Conservation (phyloP, 768 basidiomycete species). For the Tulasnella calospora region DNA sequence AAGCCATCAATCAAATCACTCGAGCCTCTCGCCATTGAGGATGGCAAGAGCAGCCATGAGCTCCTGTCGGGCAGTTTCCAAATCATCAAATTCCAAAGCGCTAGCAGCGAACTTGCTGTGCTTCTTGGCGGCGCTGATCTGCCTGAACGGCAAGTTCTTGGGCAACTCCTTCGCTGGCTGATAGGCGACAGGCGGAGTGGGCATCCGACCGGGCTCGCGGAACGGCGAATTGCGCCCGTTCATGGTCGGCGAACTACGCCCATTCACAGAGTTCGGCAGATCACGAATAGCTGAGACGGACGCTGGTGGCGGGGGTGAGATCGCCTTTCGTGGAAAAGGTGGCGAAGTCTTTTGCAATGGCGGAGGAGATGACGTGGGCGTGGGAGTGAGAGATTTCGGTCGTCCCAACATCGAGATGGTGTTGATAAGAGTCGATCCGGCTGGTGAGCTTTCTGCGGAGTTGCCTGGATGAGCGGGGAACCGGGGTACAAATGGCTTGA, state of each 20-base stretch:
- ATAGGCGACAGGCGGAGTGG: conserved; percentile 28
- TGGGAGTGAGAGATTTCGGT: conserved; percentile 5
- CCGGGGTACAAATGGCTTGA: conserved; percentile 25
- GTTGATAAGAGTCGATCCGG: conserved; percentile 20
- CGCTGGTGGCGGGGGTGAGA: conserved; percentile 17
- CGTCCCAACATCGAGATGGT: conserved; percentile 3
- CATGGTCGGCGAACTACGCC: neutral
- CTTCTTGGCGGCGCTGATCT: conserved; percentile 77
- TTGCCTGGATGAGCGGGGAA: conserved; percentile 19
- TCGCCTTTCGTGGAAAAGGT: conserved; percentile 27
- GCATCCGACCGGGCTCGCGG: neutral
- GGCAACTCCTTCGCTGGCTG: conserved; percentile 16
- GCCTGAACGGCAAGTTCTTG: conserved; percentile 49
- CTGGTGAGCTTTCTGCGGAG: conserved; percentile 7
- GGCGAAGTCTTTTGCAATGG: conserved; percentile 33
- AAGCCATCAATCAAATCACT: neutral
- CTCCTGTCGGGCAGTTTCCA: conserved; percentile 78
- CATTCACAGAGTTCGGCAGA: neutral
- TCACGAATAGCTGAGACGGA: neutral
- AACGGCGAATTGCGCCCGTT: neutral
- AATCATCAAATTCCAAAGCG: conserved; percentile 93
- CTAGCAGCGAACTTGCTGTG: conserved; percentile 91
- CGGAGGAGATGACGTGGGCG: conserved; percentile 22
- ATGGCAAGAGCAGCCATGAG: conserved; percentile 66
- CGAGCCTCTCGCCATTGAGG: conserved; percentile 35